Evolutionary conservation across 2,329 filamentous ascomycete species (phyloP), one percentile per base, ranked within the genome.

Genomic region (Aureobasidium namibiae): DNA sequence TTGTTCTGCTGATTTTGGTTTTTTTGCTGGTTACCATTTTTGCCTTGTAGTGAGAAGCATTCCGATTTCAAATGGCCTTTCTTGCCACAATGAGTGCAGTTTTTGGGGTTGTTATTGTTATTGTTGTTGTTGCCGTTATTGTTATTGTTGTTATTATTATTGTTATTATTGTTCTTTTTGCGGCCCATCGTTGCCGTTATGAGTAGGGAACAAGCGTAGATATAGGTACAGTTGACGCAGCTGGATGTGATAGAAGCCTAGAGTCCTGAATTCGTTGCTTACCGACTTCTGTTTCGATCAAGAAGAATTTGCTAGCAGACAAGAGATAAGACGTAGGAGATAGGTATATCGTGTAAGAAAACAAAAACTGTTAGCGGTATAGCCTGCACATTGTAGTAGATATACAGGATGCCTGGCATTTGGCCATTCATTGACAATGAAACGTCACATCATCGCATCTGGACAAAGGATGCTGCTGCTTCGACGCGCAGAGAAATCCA

Each of bases 281-380:
- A 33, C 42, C 39, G 23, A 4, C 24, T 48, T 42, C 38, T 46
- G 29, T 24, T n/a, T n/a, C n/a, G n/a, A n/a, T n/a, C n/a, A n/a
- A 46, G 49, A 46, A n/a, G 31, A 23, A 36, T 57, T 29, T 57
- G 50, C 50, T 38, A 54, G 50, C 50, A 54, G 50, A 54, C 50
- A 33, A 18, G 42, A n/a, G 29, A 23, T 18, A n/a, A 44, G 38
- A 42, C 24, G 21, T 8, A n/a, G 29, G 33, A 42, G 36, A 21
- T 2, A 18, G n/a, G n/a, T n/a, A 39, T 5, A n/a, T 52, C 29
- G 21, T 21, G 39, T 34, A 52, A 29, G 23, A n/a, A 11, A 33
- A 42, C 9, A 16, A 54, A 54, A 8, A 21, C n/a, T 41, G 38
- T 31, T 44, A 3, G n/a, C n/a, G 16, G 18, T 9, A 16, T 2